These are phyloP conservation scores for Aspergillus sclerotioniger DNA, from an alignment of 495 filamentous ascomycete species.

Conservation along the genomic window DNA sequence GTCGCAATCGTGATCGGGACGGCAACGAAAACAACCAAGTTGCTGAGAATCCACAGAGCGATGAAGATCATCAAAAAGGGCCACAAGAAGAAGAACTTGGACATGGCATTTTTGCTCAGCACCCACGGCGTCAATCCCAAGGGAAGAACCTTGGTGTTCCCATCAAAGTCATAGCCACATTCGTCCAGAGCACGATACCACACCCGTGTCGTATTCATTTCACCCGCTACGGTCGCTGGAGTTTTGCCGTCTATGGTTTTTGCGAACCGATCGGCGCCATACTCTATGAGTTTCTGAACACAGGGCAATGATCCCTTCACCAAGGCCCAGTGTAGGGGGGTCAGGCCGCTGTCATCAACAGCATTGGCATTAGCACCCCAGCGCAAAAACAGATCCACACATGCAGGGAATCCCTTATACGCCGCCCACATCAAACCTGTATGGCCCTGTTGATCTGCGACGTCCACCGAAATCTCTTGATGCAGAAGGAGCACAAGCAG, in stretches of 20 bases:
- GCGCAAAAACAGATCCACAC: constrained; percentile 87
- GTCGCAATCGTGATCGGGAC: constrained; percentile 66
- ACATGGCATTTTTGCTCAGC: constrained; percentile 75
- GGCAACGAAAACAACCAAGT: constrained; percentile 69
- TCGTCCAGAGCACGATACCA: constrained; percentile 85
- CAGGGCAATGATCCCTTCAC: constrained; percentile 85
- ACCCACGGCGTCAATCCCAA: constrained; percentile 51
- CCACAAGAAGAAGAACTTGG: constrained; percentile 87
- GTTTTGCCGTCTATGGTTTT: constrained; percentile 85
- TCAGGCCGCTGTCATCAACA: constrained; percentile 86
- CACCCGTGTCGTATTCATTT: constrained; percentile 80
- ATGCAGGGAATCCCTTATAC: constrained; percentile 90
- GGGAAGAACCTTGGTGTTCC: constrained; percentile 59
- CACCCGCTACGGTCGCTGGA: constrained; percentile 75
- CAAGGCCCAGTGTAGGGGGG: constrained; percentile 92
- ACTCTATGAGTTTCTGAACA: constrained; percentile 89
- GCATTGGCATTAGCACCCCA: constrained; percentile 95
- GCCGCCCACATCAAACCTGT: constrained; percentile 98
- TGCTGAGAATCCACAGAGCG: constrained; percentile 67
- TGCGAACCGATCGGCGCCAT: constrained; percentile 87
- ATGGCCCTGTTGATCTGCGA: constrained; percentile 82
- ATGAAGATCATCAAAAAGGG: constrained; percentile 74
- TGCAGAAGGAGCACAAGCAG: constrained; percentile 84
- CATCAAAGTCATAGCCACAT: constrained; percentile 79
- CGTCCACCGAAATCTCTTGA: constrained; percentile 90